Percentiles rank a stretch among this genome's conserved stretches.
Conservation (phyloP, 2,329 filamentous ascomycete genomes). For the Nigrograna mackinnonii region DNA sequence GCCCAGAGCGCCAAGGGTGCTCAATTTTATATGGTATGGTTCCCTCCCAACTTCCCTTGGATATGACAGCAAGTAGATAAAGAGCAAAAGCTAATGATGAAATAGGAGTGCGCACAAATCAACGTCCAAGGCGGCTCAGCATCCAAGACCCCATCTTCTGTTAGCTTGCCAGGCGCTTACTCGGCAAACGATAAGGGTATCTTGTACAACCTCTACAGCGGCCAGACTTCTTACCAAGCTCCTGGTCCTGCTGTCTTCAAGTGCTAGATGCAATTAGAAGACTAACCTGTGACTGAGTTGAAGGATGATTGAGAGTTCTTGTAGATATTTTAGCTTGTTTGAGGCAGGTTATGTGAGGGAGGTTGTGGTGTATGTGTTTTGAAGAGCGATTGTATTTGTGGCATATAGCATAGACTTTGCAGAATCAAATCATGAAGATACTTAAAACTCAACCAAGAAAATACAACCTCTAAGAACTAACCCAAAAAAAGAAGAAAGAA, state of each 20-base stretch:
- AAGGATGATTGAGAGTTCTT: no score
- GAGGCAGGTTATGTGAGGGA: no score
- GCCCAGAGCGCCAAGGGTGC: conserved; percentile 34
- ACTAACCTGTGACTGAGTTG: neutral
- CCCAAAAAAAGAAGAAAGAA: no score
- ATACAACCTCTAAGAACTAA: no score
- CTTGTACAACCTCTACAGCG: conserved; percentile 31
- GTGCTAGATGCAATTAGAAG: conserved; percentile 41
- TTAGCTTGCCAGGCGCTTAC: conserved; percentile 39
- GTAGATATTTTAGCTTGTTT: no score
- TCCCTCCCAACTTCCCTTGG: neutral
- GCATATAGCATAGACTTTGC: no score
- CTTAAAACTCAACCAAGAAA: no score
- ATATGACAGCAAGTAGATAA: neutral
- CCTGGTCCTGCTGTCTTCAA: conserved; percentile 55
- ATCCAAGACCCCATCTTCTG: conserved; percentile 27
- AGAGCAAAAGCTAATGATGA: conserved; percentile 8
- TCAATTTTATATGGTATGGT: conserved; percentile 46
- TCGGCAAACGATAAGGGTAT: conserved; percentile 32
- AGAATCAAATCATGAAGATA: no score
- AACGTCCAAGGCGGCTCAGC: conserved; percentile 30
- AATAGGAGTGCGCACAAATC: conserved; percentile 41
- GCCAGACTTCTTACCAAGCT: conserved; percentile 46
- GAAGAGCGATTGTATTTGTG: no score
- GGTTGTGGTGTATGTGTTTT: no score